Percentiles rank a stretch among this genome's conserved stretches.
These are phyloP conservation scores for Torulaspora quercuum DNA, from an alignment of 805 yeast species.

Conservation along the genomic window DNA sequence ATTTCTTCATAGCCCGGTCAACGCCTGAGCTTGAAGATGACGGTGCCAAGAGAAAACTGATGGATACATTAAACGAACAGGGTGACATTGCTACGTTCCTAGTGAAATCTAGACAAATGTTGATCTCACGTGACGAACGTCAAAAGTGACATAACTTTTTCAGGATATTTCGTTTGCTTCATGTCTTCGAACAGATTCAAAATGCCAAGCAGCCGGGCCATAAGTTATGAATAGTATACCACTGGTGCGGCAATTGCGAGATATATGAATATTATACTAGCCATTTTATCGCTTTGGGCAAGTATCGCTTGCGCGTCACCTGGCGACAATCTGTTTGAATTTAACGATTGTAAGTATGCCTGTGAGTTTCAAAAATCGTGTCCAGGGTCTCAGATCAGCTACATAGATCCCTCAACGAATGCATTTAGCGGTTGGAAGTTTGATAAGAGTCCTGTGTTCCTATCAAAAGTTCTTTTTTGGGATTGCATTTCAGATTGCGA, in stretches of 20 bases:
- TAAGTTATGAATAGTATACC: too few species aligned
- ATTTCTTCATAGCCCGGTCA: slow-evolving; percentile 39
- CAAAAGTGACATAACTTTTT: too few species aligned
- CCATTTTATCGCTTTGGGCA: slow-evolving; percentile 2
- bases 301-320: slow-evolving; percentile 42
- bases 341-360: slow-evolving; percentile 51
- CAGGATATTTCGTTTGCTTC: too few species aligned
- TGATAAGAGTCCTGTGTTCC: slow-evolving; percentile 34
- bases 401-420: slow-evolving; percentile 30
- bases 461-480: slow-evolving; percentile 57
- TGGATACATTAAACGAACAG: slow-evolving; percentile 14
- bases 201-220: too few species aligned
- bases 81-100: slow-evolving; percentile 24
- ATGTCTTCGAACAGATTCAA: too few species aligned
- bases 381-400: slow-evolving; percentile 17
- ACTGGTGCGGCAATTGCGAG: too few species aligned
- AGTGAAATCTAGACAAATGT: slow-evolving; percentile 18
- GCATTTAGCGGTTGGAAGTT: slow-evolving; percentile 23
- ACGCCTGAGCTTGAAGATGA: slow-evolving; percentile 39
- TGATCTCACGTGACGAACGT: slow-evolving; percentile 13
- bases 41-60: slow-evolving; percentile 13
- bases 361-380: slow-evolving; percentile 40
- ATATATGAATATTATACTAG: slow-evolving; percentile 6
- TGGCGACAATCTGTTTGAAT: slow-evolving; percentile 60
- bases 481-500: slow-evolving; percentile 80